phyloP scores from a whole-genome alignment of 805 yeast genomes.

The Wickerhamiella occidentalis region DNA sequence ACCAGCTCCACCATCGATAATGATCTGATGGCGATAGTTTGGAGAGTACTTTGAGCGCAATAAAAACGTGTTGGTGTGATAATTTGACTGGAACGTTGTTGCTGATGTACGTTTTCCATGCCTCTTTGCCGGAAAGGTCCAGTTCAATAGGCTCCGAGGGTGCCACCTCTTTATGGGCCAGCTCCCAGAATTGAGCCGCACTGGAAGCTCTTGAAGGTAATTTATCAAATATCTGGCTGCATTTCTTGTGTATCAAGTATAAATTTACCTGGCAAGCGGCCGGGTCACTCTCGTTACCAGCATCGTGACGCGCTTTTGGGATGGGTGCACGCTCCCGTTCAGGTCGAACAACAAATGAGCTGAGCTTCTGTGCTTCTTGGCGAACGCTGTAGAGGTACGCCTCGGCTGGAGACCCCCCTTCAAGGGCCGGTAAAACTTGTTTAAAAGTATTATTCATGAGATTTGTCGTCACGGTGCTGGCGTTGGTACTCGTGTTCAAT shows the following conservation, averaged over 20 bases:
- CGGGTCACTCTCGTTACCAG: neutral
- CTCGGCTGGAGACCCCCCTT: constrained; percentile 2
- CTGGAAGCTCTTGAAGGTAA: neutral
- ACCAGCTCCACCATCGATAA: constrained; percentile 32
- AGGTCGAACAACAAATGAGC: neutral
- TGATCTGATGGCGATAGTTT: constrained; percentile 30
- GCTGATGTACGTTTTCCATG: constrained; percentile 35
- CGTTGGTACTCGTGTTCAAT: constrained; percentile 16
- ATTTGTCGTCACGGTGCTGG: constrained; percentile 9
- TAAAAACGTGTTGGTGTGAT: constrained; percentile 29
- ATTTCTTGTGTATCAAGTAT: neutral
- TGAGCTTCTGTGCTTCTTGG: neutral
- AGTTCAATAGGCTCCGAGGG: neutral
- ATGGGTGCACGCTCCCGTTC: neutral
- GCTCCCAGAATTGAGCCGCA: neutral
- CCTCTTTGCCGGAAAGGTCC: constrained; percentile 10
- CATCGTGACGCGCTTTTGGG: neutral
- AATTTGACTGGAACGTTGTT: constrained; percentile 29
- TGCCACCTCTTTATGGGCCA: neutral
- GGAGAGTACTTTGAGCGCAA: constrained; percentile 33
- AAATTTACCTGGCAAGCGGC: neutral
- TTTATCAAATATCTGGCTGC: neutral
- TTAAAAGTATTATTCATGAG: constrained; percentile 8
- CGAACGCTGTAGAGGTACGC: constrained; percentile 4
- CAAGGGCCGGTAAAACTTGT: constrained; percentile 5